A percentile compares a stretch with the other conserved stretches of the same genome.
These are phyloP conservation scores for Colletotrichum tamarilloi DNA, from an alignment of 2,329 filamentous ascomycete species.

Conservation along the genomic window DNA sequence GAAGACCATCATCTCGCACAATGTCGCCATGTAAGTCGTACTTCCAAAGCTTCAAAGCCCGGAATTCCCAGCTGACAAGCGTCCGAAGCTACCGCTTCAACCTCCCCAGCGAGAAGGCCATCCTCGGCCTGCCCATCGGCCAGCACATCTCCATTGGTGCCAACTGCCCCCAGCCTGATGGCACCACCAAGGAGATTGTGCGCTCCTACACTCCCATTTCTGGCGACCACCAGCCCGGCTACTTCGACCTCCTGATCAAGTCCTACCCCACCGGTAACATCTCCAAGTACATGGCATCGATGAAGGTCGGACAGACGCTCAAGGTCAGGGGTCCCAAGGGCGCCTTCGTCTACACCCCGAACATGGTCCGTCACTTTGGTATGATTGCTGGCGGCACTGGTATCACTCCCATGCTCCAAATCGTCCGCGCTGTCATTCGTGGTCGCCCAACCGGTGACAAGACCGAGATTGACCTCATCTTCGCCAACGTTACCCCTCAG, in stretches of 20 bases:
- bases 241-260: constrained; percentile 98
- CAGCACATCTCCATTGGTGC: constrained; percentile 98
- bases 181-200: constrained; percentile 83
- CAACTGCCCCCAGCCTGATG: constrained; percentile 73
- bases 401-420: constrained; percentile 98
- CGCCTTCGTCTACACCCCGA: constrained; percentile 96
- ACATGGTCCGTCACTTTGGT: constrained; percentile 95
- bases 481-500: constrained; percentile 93
- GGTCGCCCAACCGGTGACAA: constrained; percentile 82
- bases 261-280: constrained; percentile 98
- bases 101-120: constrained; percentile 79
- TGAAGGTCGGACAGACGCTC: constrained; percentile 87
- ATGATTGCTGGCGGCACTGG: constrained; percentile 99
- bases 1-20: constrained; percentile 96
- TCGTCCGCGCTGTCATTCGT: constrained; percentile 89
- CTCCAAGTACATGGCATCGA: constrained; percentile 87
- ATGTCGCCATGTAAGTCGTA: constrained; percentile 86
- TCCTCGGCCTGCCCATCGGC: constrained; percentile 96
- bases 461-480: constrained; percentile 94
- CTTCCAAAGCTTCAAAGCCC: not conserved
- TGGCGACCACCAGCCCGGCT: constrained; percentile 87
- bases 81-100: constrained; percentile 84
- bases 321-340: constrained; percentile 95
- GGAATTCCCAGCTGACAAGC: constrained; percentile 24
- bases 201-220: constrained; percentile 94